Evolutionary conservation across 768 basidiomycete species (phyloP), one percentile per base, ranked within the genome.

Genomic region (Exidia glandulosa): DNA sequence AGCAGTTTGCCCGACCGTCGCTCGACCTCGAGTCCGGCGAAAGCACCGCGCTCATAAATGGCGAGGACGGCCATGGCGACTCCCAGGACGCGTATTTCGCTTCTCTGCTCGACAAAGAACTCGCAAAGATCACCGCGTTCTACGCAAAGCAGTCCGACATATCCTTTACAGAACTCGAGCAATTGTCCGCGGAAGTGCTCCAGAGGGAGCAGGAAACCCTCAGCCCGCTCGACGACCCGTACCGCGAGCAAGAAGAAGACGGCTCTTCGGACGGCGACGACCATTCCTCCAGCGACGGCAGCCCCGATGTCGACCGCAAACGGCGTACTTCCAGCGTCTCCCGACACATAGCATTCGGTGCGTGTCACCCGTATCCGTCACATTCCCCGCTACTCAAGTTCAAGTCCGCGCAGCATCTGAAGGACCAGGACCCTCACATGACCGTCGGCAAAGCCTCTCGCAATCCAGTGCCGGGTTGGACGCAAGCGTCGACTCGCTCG

Each of bases 61-160:
- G 72, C 23, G 66, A 62, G 7, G 69, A 74, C 36, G 59, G 58
- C 56, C 32, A 55, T 41, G 34, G 66, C 4, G 65, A 75, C 41
- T 67, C 73, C 32, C 80, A 82, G 14, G 82, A 90, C 67, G 68
- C 70, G 14, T 71, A 79, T 19, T 98, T 98, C 70, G 70, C 79
- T 9, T 83, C 87, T 0, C 76, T 93, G 1, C 78, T 96, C 32
- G 87, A 96, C 70, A 76, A 80, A 62, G 94, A 99, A 67, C 77
- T 94, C 32, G 76, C 77, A 67, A 96, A 94, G 79, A 85, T 97
- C 19, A 73, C 76, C 25, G 58, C 74, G 0, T 98, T 98, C 70
- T 98, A 97, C 70, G 79, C 80, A 54, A 66, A 72, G 2, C 90
- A 94, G 71, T 86, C 90, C 67, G 79, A 77, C 50, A 88, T 94